phyloP scores from a whole-genome alignment of 2,329 filamentous ascomycete species.

The Cladosporium sp. region DNA sequence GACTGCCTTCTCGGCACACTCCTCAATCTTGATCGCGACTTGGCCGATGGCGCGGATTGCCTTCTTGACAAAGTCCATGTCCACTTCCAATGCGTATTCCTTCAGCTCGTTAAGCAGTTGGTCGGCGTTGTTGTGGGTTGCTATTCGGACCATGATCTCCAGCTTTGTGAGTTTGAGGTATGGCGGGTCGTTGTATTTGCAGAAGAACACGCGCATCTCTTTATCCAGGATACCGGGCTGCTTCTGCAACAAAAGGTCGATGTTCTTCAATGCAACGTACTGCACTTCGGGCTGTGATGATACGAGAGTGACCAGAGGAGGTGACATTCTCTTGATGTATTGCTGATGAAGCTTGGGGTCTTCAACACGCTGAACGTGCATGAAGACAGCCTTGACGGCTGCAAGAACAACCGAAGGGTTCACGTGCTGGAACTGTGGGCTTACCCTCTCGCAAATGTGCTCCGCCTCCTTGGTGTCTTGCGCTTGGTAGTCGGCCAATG shows the following conservation, averaged over 20 bases:
- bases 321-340: conserved; percentile 98
- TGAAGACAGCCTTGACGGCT: conserved; percentile 96
- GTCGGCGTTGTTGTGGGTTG: conserved; percentile 93
- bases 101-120: conserved; percentile 91
- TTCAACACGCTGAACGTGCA: conserved; percentile 79
- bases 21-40: conserved; percentile 97
- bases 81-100: conserved; percentile 95
- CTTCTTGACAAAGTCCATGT: conserved; percentile 96
- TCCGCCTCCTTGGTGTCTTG: conserved; percentile 91
- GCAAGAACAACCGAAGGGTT: conserved; percentile 95
- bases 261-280: conserved; percentile 93
- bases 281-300: conserved; percentile 96
- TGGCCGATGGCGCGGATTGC: conserved; percentile 96
- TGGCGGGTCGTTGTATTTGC: conserved; percentile 98
- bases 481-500: conserved; percentile 81
- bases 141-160: conserved; percentile 98
- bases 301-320: conserved; percentile 89
- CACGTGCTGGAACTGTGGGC: conserved; percentile 96
- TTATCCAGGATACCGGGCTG: conserved; percentile 96
- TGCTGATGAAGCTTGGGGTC: conserved; percentile 72
- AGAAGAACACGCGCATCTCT: conserved; percentile 97
- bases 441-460: conserved; percentile 94
- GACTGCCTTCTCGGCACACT: conserved; percentile 90
- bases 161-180: conserved; percentile 97
- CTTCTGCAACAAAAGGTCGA: conserved; percentile 90